phyloP scores from a whole-genome alignment of 2,329 filamentous ascomycete genomes.

The Penicillium oxalicum region DNA sequence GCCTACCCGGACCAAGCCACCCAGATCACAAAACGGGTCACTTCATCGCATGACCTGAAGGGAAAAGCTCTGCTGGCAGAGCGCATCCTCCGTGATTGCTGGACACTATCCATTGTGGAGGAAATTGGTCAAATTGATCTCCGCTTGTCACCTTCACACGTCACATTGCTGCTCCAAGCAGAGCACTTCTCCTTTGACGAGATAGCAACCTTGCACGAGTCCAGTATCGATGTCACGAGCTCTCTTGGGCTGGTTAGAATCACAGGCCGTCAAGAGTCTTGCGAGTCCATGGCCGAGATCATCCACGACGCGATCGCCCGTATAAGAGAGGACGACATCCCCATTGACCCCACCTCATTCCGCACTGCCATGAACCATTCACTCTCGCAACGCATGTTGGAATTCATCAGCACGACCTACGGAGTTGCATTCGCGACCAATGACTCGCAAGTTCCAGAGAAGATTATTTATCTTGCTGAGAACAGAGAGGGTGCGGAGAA shows the following conservation, averaged over 20 bases:
- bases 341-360: slow-evolving; percentile 13
- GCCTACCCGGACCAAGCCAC: slow-evolving; percentile 7
- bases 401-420: slow-evolving; percentile 30
- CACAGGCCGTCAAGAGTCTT: slow-evolving; percentile 29
- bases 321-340: slow-evolving; percentile 27
- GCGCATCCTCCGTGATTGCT: slow-evolving; percentile 35
- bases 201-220: slow-evolving; percentile 29
- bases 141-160: slow-evolving; percentile 20
- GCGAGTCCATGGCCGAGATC: slow-evolving; percentile 30
- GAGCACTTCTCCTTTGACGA: slow-evolving; percentile 34
- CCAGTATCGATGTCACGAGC: slow-evolving; percentile 33
- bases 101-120: slow-evolving; percentile 29
- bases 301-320: slow-evolving; percentile 26
- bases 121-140: slow-evolving; percentile 37
- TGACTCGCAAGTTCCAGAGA: slow-evolving; percentile 14
- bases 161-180: slow-evolving; percentile 30
- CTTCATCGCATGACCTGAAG: slow-evolving; percentile 17
- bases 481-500: slow-evolving; percentile 28
- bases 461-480: slow-evolving; percentile 31
- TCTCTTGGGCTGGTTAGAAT: slow-evolving; percentile 32
- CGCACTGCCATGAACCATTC: slow-evolving; percentile 12
- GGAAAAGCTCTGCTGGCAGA: slow-evolving; percentile 32
- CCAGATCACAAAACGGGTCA: slow-evolving; percentile 12
- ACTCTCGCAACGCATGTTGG: slow-evolving; percentile 24
- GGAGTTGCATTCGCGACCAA: slow-evolving; percentile 25